phyloP scores from a whole-genome alignment of 179 eudicot genomes.

The Gypsophila paniculata region DNA sequence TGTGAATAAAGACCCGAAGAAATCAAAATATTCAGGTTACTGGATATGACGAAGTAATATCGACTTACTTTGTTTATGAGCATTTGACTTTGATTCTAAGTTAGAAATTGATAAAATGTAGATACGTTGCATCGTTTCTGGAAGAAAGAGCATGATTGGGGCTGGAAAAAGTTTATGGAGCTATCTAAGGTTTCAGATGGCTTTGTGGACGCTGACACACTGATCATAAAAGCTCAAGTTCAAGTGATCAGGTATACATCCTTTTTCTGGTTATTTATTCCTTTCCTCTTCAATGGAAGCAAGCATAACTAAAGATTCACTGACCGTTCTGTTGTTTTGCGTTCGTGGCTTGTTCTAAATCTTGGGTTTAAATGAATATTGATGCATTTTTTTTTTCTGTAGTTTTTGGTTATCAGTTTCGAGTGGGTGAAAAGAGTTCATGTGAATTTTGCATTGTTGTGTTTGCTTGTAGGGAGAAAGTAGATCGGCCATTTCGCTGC shows the following conservation, averaged over 20 bases:
- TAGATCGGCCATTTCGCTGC: slow-evolving; percentile 81
- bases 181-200: slow-evolving; percentile 81
- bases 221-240: slow-evolving; percentile 85
- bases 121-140: slow-evolving; percentile 91
- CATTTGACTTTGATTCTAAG: no score
- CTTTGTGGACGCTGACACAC: slow-evolving; percentile 75
- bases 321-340: background rate
- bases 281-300: background rate
- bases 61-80: no score
- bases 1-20: slow-evolving; percentile 85
- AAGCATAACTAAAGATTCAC: background rate
- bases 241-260: slow-evolving; percentile 78
- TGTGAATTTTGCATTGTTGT: background rate
- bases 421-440: background rate
- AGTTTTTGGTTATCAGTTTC: background rate
- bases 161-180: slow-evolving; percentile 98
- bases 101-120: no score
- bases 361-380: background rate
- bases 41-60: slow-evolving; percentile 14
- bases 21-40: slow-evolving; percentile 84
- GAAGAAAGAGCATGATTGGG: slow-evolving; percentile 99
- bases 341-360: background rate
- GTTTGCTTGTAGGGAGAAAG: slow-evolving; percentile 61
- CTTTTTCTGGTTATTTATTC: background rate
- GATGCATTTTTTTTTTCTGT: background rate